Evolutionary conservation across 768 basidiomycete species (phyloP), one percentile per base, ranked within the genome.

Genomic region (Mycena metata): DNA sequence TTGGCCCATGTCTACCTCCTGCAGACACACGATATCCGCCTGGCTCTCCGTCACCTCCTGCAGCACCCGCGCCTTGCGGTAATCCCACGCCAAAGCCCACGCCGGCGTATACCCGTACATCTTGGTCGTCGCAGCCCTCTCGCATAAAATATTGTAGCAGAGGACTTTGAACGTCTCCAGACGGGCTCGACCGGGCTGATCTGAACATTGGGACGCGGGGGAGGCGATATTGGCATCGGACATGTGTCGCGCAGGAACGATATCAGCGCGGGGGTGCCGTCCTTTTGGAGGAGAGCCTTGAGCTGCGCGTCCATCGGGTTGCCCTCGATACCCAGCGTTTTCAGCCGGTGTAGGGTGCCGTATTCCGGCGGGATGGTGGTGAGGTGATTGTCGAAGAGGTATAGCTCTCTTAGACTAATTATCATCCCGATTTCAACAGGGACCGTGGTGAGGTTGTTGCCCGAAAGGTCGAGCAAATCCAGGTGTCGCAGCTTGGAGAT

Each of bases 41-140:
- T 92, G 87, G 70, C 93, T 90, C 72, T 88, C 87, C 78, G 91
- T 85, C 55, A 98, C 83, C 81, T 99, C 96, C 41, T 90, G 86
- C 72, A 98, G 76, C 70, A 99, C 95, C 65, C 92, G 82, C 60
- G 94, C 92, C 79, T 94, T 96, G 67, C 98, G 89, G 76, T 96
- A 98, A 50, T 92, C 89, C 98, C 98, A 99, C n/a, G 88, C 84
- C 43, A 99, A 84, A 0, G 98, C 98, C 97, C 98, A 99, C 1
- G 90, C 86, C 1, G 98, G 98, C 0, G 98, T 99, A 79, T 99
- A 99, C 1, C 95, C 96, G 77, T 99, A 99, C 78, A 96, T 79
- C 71, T 89, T 85, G 73, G 92, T 89, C 35, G 96, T 96, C 16
- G 98, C 98, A 73, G 88, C 93, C 76, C 89, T 88, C 76, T 97